Conservation (phyloP, 768 basidiomycete species). For the Suillus subalutaceus region DNA sequence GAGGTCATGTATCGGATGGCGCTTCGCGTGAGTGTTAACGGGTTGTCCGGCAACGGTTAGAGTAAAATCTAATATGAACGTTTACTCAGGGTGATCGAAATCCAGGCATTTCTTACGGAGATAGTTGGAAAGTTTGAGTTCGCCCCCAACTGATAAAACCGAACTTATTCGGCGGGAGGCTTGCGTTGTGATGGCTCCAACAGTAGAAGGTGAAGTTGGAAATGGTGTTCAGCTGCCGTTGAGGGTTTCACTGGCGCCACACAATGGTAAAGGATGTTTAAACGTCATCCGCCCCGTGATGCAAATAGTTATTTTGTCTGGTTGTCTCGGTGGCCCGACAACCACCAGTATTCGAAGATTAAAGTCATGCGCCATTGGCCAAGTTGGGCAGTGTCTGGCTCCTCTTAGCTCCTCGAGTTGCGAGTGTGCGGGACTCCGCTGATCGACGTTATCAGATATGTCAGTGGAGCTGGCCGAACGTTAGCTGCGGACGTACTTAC, state of each 20-base stretch:
- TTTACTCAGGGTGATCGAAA: slow-evolving; percentile 43
- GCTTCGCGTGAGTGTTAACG: slow-evolving; percentile 29
- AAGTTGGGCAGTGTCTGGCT: background rate
- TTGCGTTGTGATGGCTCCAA: slow-evolving; percentile 38
- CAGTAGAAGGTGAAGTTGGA: slow-evolving; percentile 33
- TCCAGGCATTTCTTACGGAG: slow-evolving; percentile 62
- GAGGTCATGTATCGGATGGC: slow-evolving; percentile 35
- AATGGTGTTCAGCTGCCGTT: slow-evolving; percentile 38
- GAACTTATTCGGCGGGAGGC: slow-evolving; percentile 32
- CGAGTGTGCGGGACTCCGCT: background rate
- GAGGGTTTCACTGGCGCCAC: slow-evolving; percentile 22
- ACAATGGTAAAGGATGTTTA: slow-evolving; percentile 3
- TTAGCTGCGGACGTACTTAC: no score
- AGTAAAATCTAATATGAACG: slow-evolving; percentile 2
- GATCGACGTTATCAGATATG: background rate
- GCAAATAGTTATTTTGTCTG: background rate
- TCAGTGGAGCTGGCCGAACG: no score
- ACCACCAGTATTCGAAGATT: background rate
- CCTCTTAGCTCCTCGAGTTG: background rate
- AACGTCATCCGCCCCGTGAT: background rate
- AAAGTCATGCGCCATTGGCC: background rate
- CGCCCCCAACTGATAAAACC: slow-evolving; percentile 30
- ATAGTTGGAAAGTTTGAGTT: slow-evolving; percentile 58
- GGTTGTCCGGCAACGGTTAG: background rate
- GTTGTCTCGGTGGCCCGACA: background rate